A percentile compares a stretch with the other conserved stretches of the same genome.
Conservation (phyloP, 2,329 filamentous ascomycete genomes). For the Furcasterigmium sp. region DNA sequence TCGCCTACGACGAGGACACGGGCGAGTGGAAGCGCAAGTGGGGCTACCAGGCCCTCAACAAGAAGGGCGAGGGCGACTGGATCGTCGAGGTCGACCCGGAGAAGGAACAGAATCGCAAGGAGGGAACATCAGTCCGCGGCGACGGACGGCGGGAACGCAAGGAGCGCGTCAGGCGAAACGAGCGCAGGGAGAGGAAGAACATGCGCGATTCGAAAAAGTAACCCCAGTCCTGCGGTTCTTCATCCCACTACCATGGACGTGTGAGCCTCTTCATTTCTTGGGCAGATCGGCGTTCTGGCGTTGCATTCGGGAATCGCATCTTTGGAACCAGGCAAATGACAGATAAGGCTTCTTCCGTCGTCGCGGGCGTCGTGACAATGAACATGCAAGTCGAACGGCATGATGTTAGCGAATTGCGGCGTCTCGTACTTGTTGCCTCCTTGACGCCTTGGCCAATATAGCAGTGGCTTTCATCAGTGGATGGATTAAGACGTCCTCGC, state of each 20-base stretch:
- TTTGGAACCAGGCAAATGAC: neutral
- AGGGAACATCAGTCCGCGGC: conserved; percentile 55
- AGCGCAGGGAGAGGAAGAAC: conserved; percentile 65
- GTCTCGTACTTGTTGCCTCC: too few species aligned
- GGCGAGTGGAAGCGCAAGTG: conserved; percentile 92
- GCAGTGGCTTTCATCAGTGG: too few species aligned
- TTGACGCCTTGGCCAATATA: too few species aligned
- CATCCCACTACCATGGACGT: neutral
- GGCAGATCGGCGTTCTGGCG: neutral
- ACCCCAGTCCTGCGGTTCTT: neutral
- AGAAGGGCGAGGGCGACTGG: conserved; percentile 79
- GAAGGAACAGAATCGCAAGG: conserved; percentile 58
- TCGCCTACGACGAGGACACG: conserved; percentile 77
- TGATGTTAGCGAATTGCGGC: too few species aligned
- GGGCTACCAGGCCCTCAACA: conserved; percentile 90
- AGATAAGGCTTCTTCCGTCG: neutral
- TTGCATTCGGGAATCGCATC: neutral
- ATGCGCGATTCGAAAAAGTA: conserved; percentile 33
- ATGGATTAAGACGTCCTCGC: too few species aligned
- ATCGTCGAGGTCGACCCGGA: conserved; percentile 86
- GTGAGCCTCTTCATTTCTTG: neutral
- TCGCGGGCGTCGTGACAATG: too few species aligned
- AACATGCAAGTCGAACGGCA: too few species aligned
- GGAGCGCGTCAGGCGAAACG: conserved; percentile 67
- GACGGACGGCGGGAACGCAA: conserved; percentile 59